Evolutionary conservation across 2,329 filamentous ascomycete genomes (phyloP).

Genomic region (Immersiporthe knoxdaviesiana): DNA sequence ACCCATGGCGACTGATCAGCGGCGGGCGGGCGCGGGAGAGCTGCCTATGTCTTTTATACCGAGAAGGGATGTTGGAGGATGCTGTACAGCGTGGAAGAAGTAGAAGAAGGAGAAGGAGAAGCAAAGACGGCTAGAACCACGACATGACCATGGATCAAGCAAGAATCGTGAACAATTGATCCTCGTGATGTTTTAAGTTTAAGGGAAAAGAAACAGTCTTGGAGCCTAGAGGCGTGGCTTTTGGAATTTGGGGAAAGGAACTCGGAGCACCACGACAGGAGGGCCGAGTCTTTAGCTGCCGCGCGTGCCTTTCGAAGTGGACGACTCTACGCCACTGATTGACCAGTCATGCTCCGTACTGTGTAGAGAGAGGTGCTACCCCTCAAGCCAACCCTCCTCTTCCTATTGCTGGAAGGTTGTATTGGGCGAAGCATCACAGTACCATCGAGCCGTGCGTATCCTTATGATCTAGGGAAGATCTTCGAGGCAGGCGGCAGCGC

Average conservation of each 20-base stretch:
- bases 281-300: background rate
- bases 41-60: background rate
- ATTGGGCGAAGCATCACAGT: background rate
- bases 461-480: no score
- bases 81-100: no score
- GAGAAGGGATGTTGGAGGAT: background rate
- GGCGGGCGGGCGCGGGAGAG: background rate
- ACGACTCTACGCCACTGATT: background rate
- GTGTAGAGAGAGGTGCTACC: background rate
- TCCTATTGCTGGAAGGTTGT: background rate
- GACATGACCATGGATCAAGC: background rate
- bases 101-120: no score
- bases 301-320: background rate
- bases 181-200: background rate
- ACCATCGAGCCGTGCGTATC: background rate
- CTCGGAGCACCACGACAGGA: background rate
- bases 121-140: background rate
- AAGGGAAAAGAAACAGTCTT: background rate
- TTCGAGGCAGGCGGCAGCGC: no score
- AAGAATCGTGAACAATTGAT: background rate
- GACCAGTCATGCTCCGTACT: background rate
- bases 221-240: background rate
- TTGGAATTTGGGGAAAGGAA: background rate
- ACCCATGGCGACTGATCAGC: slow-evolving; percentile 54
- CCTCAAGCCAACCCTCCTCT: background rate